phyloP scores from a whole-genome alignment of 2,329 filamentous ascomycete genomes.

The Sclerotinia minor region DNA sequence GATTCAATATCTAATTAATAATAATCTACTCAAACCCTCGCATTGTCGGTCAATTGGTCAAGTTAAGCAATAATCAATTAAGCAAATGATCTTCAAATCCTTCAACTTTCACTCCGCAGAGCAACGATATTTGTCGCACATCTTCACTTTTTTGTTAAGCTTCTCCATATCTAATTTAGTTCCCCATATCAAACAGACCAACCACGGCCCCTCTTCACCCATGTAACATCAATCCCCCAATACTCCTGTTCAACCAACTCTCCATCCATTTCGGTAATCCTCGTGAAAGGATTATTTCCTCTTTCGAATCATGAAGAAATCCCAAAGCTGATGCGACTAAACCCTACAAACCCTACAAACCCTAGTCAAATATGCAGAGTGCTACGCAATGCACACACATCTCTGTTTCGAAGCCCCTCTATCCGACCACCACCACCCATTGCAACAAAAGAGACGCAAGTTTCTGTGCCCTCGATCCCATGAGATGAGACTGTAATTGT shows the following conservation, averaged over 20 bases:
- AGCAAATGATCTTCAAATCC: not conserved
- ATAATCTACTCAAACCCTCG: not conserved
- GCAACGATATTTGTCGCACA: not conserved
- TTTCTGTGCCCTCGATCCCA: constrained; percentile 15
- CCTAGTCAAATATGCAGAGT: not conserved
- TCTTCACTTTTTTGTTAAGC: not conserved
- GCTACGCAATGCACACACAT: not conserved
- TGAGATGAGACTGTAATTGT: constrained; percentile 25
- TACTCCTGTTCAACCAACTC: not conserved
- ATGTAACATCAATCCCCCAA: not conserved
- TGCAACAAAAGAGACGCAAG: constrained; percentile 28
- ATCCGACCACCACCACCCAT: constrained; percentile 29
- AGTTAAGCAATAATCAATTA: not conserved
- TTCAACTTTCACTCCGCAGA: not conserved
- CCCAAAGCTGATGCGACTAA: not conserved
- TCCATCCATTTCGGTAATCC: not conserved
- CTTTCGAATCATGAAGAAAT: not conserved
- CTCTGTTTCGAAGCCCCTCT: constrained; percentile 28
- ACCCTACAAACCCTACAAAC: not conserved
- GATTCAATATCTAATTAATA: not conserved
- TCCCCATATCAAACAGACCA: constrained; percentile 11
- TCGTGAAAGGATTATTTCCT: not conserved
- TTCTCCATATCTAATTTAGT: constrained; percentile 10
- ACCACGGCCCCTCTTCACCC: constrained; percentile 5
- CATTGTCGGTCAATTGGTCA: not conserved